Conservation (phyloP, 164 flowering plant genomes). For the Paratinospora sagittata region DNA sequence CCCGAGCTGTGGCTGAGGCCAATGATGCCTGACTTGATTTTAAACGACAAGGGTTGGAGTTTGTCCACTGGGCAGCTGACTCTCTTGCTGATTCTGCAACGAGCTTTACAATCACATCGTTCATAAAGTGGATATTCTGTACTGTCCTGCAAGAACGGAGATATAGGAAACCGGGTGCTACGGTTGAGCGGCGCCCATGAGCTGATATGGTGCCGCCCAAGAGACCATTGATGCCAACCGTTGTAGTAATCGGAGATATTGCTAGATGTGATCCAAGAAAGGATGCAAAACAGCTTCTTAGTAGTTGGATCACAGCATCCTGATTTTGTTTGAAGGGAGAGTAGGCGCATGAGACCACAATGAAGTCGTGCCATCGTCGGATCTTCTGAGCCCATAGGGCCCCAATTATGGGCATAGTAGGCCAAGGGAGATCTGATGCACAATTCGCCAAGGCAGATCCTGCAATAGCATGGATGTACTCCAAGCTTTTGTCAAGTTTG, state of each 20-base stretch:
- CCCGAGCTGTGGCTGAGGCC: conserved; percentile 44
- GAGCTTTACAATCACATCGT: conserved; percentile 50
- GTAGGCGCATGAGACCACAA: conserved; percentile 55
- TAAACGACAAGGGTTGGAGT: conserved; percentile 26
- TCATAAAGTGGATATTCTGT: conserved; percentile 41
- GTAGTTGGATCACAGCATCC: conserved; percentile 70
- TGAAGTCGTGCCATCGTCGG: conserved; percentile 77
- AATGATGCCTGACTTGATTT: conserved; percentile 56
- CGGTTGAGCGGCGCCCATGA: conserved; percentile 30
- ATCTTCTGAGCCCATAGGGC: conserved; percentile 89
- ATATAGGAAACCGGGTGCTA: conserved; percentile 79
- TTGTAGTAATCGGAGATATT: conserved; percentile 22
- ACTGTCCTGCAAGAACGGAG: conserved; percentile 59
- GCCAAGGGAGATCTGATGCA: conserved; percentile 73
- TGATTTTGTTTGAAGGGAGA: conserved; percentile 60
- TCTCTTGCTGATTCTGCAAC: conserved; percentile 45
- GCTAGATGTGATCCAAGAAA: conserved; percentile 42
- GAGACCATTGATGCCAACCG: conserved; percentile 49
- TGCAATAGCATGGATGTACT: conserved; percentile 51
- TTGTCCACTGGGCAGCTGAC: conserved; percentile 38
- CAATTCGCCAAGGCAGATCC: conserved; percentile 69
- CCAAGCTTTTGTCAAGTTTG: conserved; percentile 63
- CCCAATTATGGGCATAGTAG: conserved; percentile 66
- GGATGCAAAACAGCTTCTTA: conserved; percentile 66
- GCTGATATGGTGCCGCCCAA: conserved; percentile 48